Evolutionary conservation across 1,139 yeast species (phyloP).

Genomic region (Citeromyces siamensis): DNA sequence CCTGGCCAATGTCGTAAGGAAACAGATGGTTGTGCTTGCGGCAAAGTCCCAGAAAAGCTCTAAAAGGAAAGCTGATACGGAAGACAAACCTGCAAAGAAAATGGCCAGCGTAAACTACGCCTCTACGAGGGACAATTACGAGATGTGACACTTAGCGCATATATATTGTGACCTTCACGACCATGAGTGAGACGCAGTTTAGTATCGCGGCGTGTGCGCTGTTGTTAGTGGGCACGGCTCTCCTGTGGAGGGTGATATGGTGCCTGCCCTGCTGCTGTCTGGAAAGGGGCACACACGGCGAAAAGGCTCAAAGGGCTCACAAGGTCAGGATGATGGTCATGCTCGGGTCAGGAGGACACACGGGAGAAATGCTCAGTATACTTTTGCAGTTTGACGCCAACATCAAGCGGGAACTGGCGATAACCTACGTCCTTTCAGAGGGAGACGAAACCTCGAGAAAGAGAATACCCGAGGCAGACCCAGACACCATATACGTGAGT

Average conservation of each 20-base stretch:
- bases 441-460: background rate
- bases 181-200: background rate
- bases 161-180: too few relatives aligned
- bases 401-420: slow-evolving; percentile 13
- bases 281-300: background rate
- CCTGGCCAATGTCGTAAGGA: slow-evolving; percentile 40
- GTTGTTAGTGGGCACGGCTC: background rate
- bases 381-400: slow-evolving; percentile 23
- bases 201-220: background rate
- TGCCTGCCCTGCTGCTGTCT: slow-evolving; percentile 1
- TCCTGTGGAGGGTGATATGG: background rate
- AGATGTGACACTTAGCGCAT: background rate
- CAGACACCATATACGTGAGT: slow-evolving; percentile 72
- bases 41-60: slow-evolving; percentile 21
- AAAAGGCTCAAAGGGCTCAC: background rate
- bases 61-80: background rate
- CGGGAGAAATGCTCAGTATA: slow-evolving; percentile 85
- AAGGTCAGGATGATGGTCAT: slow-evolving; percentile 30
- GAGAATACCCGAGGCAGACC: slow-evolving; percentile 25
- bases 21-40: slow-evolving; percentile 44
- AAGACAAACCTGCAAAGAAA: slow-evolving; percentile 4
- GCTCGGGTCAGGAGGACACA: slow-evolving; percentile 87
- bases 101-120: background rate
- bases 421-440: background rate
- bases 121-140: background rate